Conservation (phyloP, 1,284 basidiomycete genomes). For the Microbotryum intermedium region DNA sequence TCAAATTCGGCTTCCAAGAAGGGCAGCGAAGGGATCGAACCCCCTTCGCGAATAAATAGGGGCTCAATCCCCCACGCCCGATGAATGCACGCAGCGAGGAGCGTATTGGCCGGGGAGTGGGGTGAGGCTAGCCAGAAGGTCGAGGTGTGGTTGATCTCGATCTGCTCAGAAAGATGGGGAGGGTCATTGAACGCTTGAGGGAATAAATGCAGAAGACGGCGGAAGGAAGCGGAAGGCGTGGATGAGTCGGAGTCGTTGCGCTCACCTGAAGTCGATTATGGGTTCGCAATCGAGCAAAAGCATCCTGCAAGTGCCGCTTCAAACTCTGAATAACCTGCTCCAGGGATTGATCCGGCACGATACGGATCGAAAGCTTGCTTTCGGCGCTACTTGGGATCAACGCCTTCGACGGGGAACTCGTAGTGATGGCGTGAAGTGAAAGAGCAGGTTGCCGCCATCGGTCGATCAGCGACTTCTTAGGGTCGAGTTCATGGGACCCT, state of each 20-base stretch:
- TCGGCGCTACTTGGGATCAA: slow-evolving; percentile 75
- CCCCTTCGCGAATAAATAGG: slow-evolving; percentile 85
- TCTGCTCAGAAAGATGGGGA: slow-evolving; percentile 42
- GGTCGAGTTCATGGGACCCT: slow-evolving; percentile 29
- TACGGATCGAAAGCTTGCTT: slow-evolving; percentile 60
- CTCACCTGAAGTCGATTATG: slow-evolving; percentile 63
- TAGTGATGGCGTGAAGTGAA: slow-evolving; percentile 28
- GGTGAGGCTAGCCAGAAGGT: slow-evolving; percentile 79
- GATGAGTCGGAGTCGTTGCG: slow-evolving; percentile 1
- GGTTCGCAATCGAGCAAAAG: slow-evolving; percentile 57
- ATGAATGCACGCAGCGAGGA: slow-evolving; percentile 15
- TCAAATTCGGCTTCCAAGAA: slow-evolving; percentile 82
- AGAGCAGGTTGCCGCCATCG: slow-evolving; percentile 41
- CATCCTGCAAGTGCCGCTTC: slow-evolving; percentile 50
- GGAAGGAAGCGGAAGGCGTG: too few relatives aligned
- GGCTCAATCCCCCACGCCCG: slow-evolving; percentile 48
- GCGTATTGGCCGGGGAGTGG: slow-evolving; percentile 37
- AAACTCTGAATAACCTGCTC: slow-evolving; percentile 59
- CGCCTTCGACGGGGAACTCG: too few relatives aligned
- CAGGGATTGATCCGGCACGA: slow-evolving; percentile 87
- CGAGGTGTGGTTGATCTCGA: slow-evolving; percentile 72
- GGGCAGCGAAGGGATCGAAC: slow-evolving; percentile 50
- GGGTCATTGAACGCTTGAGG: not conserved
- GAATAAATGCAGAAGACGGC: not conserved
- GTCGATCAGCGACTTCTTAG: slow-evolving; percentile 29